Percentiles rank a stretch among this genome's conserved stretches.
Evolutionary conservation across 106 monocot species (phyloP).

Genomic region (Dendrobium catenatum): DNA sequence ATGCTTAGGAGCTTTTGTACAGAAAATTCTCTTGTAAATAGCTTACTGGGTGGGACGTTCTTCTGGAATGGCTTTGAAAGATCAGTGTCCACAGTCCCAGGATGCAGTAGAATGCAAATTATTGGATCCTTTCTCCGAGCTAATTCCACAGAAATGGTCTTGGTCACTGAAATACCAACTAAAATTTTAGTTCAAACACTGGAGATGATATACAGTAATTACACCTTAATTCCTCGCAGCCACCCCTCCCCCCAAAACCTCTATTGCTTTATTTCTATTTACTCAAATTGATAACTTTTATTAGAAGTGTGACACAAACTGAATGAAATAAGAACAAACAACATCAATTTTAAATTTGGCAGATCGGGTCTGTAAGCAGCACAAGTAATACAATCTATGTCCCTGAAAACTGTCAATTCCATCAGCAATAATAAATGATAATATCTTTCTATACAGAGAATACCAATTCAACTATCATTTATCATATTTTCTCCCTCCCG

Average conservation of each 20-base stretch:
- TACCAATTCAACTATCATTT: too few species aligned
- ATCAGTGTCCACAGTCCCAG: slow-evolving; percentile 94
- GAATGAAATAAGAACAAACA: neutral
- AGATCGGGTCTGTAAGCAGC: neutral
- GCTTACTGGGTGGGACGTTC: slow-evolving; percentile 73
- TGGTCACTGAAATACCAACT: slow-evolving; percentile 55
- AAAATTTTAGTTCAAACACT: neutral
- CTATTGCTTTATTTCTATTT: neutral
- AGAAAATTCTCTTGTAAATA: slow-evolving; percentile 80
- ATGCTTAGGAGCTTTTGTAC: slow-evolving; percentile 68
- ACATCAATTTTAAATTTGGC: neutral
- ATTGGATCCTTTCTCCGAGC: slow-evolving; percentile 80
- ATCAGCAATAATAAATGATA: neutral
- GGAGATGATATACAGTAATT: neutral
- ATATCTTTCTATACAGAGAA: neutral
- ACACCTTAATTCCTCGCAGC: neutral
- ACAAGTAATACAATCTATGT: neutral
- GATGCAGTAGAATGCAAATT: slow-evolving; percentile 82
- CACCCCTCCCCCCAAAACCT: too few species aligned
- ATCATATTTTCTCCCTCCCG: too few species aligned
- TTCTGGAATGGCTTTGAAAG: slow-evolving; percentile 88
- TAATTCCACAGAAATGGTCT: slow-evolving; percentile 74
- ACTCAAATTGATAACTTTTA: neutral
- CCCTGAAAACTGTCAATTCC: neutral
- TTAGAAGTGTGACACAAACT: neutral